Evolutionary conservation across 768 basidiomycete species (phyloP).

Genomic region (Rhizopogon roseolus): DNA sequence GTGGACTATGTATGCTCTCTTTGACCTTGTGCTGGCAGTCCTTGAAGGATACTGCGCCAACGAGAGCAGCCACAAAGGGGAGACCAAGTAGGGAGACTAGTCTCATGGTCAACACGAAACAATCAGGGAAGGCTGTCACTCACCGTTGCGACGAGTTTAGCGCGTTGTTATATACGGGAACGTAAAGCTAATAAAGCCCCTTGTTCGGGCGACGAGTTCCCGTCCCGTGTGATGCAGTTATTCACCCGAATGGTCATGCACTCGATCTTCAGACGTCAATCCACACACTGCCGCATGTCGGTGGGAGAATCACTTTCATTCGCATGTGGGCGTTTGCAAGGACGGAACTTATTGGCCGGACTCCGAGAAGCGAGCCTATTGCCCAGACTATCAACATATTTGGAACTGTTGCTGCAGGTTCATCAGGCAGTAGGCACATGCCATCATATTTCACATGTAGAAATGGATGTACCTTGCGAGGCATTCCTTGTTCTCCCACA

Average conservation of each 20-base stretch:
- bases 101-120: conserved; percentile 24
- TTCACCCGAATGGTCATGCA: background rate
- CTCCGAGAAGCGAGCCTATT: too few relatives aligned
- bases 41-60: conserved; percentile 6
- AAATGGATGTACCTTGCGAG: too few relatives aligned
- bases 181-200: background rate
- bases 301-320: background rate
- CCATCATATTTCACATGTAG: too few relatives aligned
- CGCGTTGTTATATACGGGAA: background rate
- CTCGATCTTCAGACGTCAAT: background rate
- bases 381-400: too few relatives aligned
- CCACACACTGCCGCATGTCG: background rate
- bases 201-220: background rate
- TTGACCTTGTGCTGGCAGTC: conserved; percentile 35
- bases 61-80: conserved; percentile 7
- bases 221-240: background rate
- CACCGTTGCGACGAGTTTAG: background rate
- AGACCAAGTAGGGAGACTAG: background rate
- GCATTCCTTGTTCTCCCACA: too few relatives aligned
- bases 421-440: too few relatives aligned
- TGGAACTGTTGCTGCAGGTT: too few relatives aligned
- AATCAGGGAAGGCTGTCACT: conserved; percentile 4
- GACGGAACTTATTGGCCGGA: too few relatives aligned
- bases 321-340: background rate
- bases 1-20: conserved; percentile 38